A percentile compares a stretch with the other conserved stretches of the same genome.
These are phyloP conservation scores for Diaporthe helianthi DNA, from an alignment of 2,329 filamentous ascomycete genomes.

Conservation along the genomic window DNA sequence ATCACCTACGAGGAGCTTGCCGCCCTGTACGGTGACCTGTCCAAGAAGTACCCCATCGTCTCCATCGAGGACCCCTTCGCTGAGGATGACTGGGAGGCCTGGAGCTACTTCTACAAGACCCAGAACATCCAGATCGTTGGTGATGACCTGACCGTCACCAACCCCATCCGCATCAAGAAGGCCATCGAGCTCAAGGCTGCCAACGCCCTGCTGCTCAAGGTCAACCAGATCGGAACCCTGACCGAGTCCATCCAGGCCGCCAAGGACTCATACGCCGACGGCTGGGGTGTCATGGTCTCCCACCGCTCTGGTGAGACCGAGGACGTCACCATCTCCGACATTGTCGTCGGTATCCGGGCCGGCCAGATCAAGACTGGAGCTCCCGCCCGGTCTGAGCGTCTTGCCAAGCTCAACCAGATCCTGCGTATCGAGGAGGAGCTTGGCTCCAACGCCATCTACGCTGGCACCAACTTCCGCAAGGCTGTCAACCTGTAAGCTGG, in stretches of 20 bases:
- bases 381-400: constrained; percentile 93
- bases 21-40: constrained; percentile 84
- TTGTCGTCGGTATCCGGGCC: constrained; percentile 93
- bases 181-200: constrained; percentile 98
- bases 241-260: constrained; percentile 99
- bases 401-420: constrained; percentile 99
- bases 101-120: constrained; percentile 99
- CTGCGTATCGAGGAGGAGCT: constrained; percentile 99
- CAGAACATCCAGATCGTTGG: constrained; percentile 98
- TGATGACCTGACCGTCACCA: constrained; percentile 99
- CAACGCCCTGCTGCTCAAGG: constrained; percentile 98
- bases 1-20: constrained; percentile 98
- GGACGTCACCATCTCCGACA: constrained; percentile 98
- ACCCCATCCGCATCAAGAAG: constrained; percentile 99
- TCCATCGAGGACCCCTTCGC: constrained; percentile 99
- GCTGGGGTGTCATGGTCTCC: constrained; percentile 99
- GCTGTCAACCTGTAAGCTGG: constrained; percentile 80
- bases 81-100: constrained; percentile 99
- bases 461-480: constrained; percentile 90
- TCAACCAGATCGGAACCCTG: constrained; percentile 99
- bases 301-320: constrained; percentile 99
- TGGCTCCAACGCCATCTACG: constrained; percentile 88
- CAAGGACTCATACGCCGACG: constrained; percentile 95
- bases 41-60: constrained; percentile 97
- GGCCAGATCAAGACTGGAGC: constrained; percentile 99